phyloP scores from a whole-genome alignment of 768 basidiomycete species.

The Rhizopogon vesiculosus region DNA sequence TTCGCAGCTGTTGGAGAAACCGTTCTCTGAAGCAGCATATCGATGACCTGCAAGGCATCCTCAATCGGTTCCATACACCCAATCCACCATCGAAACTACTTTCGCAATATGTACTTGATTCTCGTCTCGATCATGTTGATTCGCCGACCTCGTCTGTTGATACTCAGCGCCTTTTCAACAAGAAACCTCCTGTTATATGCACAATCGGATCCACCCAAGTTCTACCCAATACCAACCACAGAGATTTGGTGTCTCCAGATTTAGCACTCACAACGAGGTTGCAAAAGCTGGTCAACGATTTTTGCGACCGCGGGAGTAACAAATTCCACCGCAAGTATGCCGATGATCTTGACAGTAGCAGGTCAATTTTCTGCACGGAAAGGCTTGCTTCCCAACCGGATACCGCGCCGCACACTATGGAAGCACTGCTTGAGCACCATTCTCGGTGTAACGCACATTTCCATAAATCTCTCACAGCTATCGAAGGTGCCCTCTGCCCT shows the following conservation, averaged over 20 bases:
- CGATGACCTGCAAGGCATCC: constrained; percentile 3
- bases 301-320: not conserved
- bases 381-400: not conserved
- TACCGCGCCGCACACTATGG: not conserved
- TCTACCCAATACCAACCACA: not conserved
- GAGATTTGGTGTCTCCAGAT: not conserved
- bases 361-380: constrained; percentile 7
- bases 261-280: not conserved
- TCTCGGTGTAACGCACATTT: constrained; percentile 4
- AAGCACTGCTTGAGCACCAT: constrained; percentile 9
- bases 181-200: constrained; percentile 2
- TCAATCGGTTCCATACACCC: not conserved
- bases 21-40: constrained; percentile 12
- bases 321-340: constrained; percentile 12
- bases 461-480: not conserved
- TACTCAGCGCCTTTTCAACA: not conserved
- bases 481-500: constrained; percentile 12
- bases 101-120: constrained; percentile 6
- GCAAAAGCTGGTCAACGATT: constrained; percentile 2
- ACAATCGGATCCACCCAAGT: too few species aligned
- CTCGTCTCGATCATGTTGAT: not conserved
- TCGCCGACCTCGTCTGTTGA: not conserved
- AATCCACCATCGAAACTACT: not conserved
- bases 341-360: constrained; percentile 6
- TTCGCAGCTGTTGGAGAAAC: constrained; percentile 16